Evolutionary conservation across 2,329 filamentous ascomycete species (phyloP).

Genomic region (Microsporum ferrugineum): DNA sequence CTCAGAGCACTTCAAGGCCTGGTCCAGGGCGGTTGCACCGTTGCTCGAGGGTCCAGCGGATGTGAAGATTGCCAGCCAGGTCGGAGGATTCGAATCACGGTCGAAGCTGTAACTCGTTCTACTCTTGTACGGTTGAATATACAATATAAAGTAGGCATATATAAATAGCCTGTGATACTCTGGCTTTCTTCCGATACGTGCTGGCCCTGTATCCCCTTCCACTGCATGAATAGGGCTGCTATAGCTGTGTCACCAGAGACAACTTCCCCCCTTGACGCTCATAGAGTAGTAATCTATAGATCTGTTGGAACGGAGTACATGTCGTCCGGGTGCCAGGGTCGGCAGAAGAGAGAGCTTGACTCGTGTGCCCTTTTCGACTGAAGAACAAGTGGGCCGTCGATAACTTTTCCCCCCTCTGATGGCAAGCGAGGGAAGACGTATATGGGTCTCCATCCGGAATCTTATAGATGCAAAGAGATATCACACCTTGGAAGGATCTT

Average conservation of each 20-base stretch:
- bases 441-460: neutral
- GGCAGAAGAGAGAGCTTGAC: neutral
- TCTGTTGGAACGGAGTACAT: neutral
- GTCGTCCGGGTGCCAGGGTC: neutral
- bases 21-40: constrained; percentile 5
- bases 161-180: neutral
- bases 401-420: neutral
- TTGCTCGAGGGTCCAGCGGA: constrained; percentile 7
- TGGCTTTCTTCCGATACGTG: neutral
- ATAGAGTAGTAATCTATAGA: neutral
- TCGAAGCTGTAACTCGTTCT: constrained; percentile 9
- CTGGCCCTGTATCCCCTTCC: neutral
- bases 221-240: constrained; percentile 3
- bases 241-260: neutral
- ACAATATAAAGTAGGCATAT: neutral
- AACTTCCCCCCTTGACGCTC: neutral
- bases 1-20: constrained; percentile 12
- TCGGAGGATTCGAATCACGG: constrained; percentile 12
- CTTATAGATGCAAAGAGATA: neutral
- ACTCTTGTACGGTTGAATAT: neutral
- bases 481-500: neutral
- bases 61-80: constrained; percentile 9
- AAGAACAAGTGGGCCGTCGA: neutral
- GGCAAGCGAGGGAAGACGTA: neutral
- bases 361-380: neutral